Percentiles rank a stretch among this genome's conserved stretches.
Conservation (phyloP, 1,139 yeast genomes). For the Candida mesenterica region DNA sequence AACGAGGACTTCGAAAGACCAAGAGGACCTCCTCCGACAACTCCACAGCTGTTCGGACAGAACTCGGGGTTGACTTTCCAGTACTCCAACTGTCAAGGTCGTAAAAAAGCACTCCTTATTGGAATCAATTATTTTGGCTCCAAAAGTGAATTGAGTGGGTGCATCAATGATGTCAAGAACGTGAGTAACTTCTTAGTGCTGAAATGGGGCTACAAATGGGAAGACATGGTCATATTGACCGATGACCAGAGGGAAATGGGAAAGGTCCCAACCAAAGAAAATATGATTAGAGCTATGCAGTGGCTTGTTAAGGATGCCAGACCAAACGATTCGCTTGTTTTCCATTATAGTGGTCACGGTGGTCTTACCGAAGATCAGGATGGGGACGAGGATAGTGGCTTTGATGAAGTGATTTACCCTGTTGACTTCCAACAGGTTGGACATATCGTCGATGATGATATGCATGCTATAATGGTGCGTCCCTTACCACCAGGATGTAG, state of each 20-base stretch:
- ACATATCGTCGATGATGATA: slow-evolving; percentile 76
- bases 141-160: slow-evolving; percentile 71
- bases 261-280: slow-evolving; percentile 70
- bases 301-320: slow-evolving; percentile 84
- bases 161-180: slow-evolving; percentile 78
- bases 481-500: slow-evolving; percentile 81
- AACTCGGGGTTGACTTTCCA: slow-evolving; percentile 28
- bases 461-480: slow-evolving; percentile 79
- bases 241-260: slow-evolving; percentile 68
- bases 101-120: slow-evolving; percentile 75
- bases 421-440: slow-evolving; percentile 78
- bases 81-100: slow-evolving; percentile 76
- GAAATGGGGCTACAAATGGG: slow-evolving; percentile 64
- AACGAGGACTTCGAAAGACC: slow-evolving; percentile 4
- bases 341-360: slow-evolving; percentile 95
- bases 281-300: slow-evolving; percentile 82
- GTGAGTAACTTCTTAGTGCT: slow-evolving; percentile 56
- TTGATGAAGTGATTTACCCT: slow-evolving; percentile 88
- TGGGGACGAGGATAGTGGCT: slow-evolving; percentile 91
- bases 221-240: slow-evolving; percentile 82
- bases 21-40: slow-evolving; percentile 16
- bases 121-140: slow-evolving; percentile 88
- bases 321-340: slow-evolving; percentile 82
- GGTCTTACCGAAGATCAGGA: slow-evolving; percentile 76
- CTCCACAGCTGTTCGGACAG: slow-evolving; percentile 24